Conservation (phyloP, 139 green algal genomes). For the Chlorella sp. region DNA sequence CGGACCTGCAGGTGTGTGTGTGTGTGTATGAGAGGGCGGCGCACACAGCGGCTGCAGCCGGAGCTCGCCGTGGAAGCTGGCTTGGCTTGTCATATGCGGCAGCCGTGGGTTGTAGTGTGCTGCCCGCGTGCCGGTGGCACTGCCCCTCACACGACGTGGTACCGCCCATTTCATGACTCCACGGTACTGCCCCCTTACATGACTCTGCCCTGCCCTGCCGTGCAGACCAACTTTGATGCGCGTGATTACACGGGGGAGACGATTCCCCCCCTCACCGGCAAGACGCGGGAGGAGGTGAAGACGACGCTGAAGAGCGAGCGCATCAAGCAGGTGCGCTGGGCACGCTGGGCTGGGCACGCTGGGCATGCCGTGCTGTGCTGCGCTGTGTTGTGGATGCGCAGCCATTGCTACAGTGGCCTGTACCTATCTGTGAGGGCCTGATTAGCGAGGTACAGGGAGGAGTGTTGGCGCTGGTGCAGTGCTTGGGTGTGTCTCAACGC, state of each 20-base stretch:
- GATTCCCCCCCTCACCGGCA: slow-evolving; percentile 60
- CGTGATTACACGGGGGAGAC: slow-evolving; percentile 48
- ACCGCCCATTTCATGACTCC: no score
- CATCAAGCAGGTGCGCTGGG: slow-evolving; percentile 56
- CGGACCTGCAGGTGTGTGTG: slow-evolving; percentile 38
- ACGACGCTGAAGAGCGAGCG: slow-evolving; percentile 77
- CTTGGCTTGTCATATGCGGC: neutral
- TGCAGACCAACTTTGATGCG: slow-evolving; percentile 52
- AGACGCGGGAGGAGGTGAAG: slow-evolving; percentile 79
- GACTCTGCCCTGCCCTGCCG: neutral
- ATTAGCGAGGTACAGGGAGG: no score
- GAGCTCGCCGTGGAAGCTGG: no score
- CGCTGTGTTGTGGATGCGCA: neutral
- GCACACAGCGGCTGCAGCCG: no score
- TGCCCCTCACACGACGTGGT: no score
- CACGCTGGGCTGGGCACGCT: neutral
- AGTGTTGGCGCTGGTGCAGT: no score
- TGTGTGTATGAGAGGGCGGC: no score
- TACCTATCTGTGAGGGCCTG: no score
- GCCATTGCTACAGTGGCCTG: neutral
- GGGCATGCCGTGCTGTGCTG: neutral
- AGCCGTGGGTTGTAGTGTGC: neutral
- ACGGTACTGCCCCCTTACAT: no score
- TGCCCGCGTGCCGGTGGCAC: neutral
- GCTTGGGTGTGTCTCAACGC: no score